Conservation (phyloP, 345 rosid species). For the Toxicodendron radicans region DNA sequence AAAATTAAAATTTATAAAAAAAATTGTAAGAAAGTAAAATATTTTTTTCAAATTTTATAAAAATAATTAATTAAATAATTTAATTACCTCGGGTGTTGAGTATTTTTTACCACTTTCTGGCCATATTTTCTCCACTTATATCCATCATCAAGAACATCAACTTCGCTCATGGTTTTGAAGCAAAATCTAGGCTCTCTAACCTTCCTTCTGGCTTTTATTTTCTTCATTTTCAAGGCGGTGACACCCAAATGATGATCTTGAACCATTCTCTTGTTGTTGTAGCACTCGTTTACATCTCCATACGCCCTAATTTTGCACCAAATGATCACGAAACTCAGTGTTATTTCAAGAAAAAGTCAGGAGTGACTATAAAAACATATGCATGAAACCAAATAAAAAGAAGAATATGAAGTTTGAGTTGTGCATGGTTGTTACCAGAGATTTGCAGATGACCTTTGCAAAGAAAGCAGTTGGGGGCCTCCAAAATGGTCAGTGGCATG, state of each 20-base stretch:
- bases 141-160: constrained; percentile 96
- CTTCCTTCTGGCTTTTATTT: constrained; percentile 77
- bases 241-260: constrained; percentile 39
- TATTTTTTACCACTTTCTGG: constrained; percentile 98
- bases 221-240: constrained; percentile 75
- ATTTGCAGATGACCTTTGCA: constrained; percentile 61
- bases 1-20: too few relatives aligned
- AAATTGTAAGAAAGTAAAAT: neutral
- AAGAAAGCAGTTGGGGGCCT: constrained; percentile 50
- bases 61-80: neutral
- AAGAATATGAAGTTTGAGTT: neutral
- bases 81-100: constrained; percentile 91
- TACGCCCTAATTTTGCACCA: constrained; percentile 44
- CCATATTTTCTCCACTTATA: constrained; percentile 99
- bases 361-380: neutral
- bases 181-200: constrained; percentile 97
- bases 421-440: constrained; percentile 52
- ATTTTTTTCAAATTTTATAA: neutral
- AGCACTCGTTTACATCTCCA: constrained; percentile 44
- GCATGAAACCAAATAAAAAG: neutral
- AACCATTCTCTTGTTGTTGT: constrained; percentile 40
- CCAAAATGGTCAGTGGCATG: constrained; percentile 30
- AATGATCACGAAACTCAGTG: too few relatives aligned
- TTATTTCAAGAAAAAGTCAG: neutral
- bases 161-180: constrained; percentile 95